Evolutionary conservation across 163 green algal genomes (phyloP).

Genomic region (Picocystis sp.): DNA sequence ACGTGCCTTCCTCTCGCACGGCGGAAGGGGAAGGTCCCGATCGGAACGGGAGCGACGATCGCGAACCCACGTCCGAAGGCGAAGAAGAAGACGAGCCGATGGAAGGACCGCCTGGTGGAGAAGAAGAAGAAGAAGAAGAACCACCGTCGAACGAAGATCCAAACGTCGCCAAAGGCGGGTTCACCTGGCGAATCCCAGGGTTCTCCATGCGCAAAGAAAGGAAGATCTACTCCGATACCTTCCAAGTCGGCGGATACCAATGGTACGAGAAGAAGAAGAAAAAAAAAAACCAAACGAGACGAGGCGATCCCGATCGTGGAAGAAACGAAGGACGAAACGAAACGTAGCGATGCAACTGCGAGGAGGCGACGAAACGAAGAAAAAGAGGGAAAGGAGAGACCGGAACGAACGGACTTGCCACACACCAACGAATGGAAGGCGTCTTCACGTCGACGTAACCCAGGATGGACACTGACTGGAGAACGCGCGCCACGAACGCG

Average conservation of each 20-base stretch:
- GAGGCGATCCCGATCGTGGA: too few relatives aligned
- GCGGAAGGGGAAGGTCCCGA: neutral
- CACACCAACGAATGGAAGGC: neutral
- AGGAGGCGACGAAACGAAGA: too few relatives aligned
- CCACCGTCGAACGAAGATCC: too few relatives aligned
- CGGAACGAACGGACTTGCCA: too few relatives aligned
- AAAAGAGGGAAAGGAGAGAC: too few relatives aligned
- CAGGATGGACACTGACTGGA: neutral
- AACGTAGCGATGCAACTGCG: neutral
- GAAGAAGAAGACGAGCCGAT: constrained; percentile 2
- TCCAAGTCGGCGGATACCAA: constrained; percentile 22
- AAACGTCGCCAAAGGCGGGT: constrained; percentile 1
- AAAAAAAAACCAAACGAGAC: neutral
- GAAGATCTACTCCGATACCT: constrained; percentile 26
- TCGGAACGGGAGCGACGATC: neutral
- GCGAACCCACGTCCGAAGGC: neutral
- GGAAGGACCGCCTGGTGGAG: neutral
- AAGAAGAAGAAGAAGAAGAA: too few relatives aligned
- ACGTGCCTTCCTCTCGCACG: neutral
- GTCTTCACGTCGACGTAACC: neutral
- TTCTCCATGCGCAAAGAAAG: constrained; percentile 15
- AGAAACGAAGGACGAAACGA: too few relatives aligned
- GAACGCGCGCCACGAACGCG: neutral
- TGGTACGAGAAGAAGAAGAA: constrained; percentile 14
- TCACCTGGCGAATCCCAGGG: constrained; percentile 22